phyloP scores from a whole-genome alignment of 257 asterid genomes.

The Petunia axillaris region DNA sequence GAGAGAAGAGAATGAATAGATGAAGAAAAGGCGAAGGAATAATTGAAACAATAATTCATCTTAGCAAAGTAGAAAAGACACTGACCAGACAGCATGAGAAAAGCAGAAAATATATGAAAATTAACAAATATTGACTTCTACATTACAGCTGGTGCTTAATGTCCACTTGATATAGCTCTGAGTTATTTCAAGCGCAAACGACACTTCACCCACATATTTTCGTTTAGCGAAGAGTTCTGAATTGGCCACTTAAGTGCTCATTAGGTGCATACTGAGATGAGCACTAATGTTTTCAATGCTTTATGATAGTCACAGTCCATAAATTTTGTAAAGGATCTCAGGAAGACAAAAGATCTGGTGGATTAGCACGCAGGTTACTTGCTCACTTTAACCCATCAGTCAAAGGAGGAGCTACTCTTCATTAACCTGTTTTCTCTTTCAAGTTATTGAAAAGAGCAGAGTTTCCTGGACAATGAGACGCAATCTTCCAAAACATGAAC shows the following conservation, averaged over 20 bases:
- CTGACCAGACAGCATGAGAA: slow-evolving; percentile 8
- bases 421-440: not conserved
- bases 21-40: slow-evolving; percentile 46
- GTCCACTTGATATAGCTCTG: slow-evolving; percentile 2
- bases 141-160: not conserved
- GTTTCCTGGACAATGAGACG: not conserved
- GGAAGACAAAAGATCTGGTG: not conserved
- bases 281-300: not conserved
- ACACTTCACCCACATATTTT: not conserved
- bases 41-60: slow-evolving; percentile 3
- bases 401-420: not conserved
- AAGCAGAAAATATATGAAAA: not conserved
- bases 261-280: slow-evolving; percentile 5
- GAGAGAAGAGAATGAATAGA: slow-evolving; percentile 75
- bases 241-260: not conserved
- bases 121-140: slow-evolving; percentile 11
- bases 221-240: not conserved
- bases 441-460: slow-evolving; percentile 9
- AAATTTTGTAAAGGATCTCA: slow-evolving; percentile 1
- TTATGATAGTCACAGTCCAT: slow-evolving; percentile 9
- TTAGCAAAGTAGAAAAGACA: slow-evolving; percentile 12
- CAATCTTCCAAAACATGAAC: slow-evolving; percentile 15
- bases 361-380: not conserved
- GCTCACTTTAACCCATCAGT: not conserved
- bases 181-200: slow-evolving; percentile 15